Evolutionary conservation across 495 filamentous ascomycete species (phyloP), one percentile per base, ranked within the genome.

Genomic region (Penicillium odoratum): DNA sequence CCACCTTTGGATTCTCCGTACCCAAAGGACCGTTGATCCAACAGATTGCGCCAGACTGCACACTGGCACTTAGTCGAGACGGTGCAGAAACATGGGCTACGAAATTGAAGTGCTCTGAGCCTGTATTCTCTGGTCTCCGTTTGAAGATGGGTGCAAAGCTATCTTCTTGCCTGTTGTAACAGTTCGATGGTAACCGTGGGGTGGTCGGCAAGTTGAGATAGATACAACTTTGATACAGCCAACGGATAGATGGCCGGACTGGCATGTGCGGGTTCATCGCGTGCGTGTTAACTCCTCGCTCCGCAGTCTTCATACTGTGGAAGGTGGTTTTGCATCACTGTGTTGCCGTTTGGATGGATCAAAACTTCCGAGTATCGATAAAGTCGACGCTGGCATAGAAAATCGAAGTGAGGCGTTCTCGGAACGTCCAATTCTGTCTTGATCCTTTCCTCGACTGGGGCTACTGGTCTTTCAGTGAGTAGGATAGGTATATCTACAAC

Each of bases 1-100:
- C 81, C 40, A 77, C 84, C 5, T 89, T 87, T 69, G 85, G 76
- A 5, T 91, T 89, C 67, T 57, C 53, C 0, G 59, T 61, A 3
- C 59, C 59, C 7, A 61, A 53, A 0, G 59, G 59, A 2, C 49
- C 49, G 13, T 25, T 57, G 7, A 57, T 61, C 13, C 54, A 56
- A 7, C 59, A 61, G 29, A 53, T 61, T 29, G 59, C 59, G 10
- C 59, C 54, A 36, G 59, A 61, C 11, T 57, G 54, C 28, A 61
- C 50, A 2, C 16, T 61, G 3, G 53, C 54, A 7, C 30, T 61
- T 3, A 61, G 59, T 9, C 42, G 59, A 43, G 59, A 61, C 31
- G 59, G 53, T 5, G 59, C 53, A 3, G 59, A 61, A 34, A 53
- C 59, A 16, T 61, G 59, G 59, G 59, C 59, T 7, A 49, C 53